Conservation (phyloP, 805 yeast species). For the Isabelozyma rhagii region DNA sequence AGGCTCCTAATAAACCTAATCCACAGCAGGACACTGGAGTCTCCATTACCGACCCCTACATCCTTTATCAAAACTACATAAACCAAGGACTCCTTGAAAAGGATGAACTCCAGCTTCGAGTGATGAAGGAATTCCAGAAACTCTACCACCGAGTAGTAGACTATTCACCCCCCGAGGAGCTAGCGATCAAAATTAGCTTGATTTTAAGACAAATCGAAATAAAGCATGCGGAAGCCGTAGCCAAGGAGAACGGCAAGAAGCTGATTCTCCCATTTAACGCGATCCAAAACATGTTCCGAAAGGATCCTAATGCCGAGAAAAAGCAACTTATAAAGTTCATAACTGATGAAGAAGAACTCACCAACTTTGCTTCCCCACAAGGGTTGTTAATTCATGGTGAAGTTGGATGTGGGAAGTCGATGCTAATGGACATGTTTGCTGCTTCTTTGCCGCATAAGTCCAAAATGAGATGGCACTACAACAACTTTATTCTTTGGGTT, state of each 20-base stretch:
- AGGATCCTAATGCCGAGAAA: constrained; percentile 26
- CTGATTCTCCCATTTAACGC: constrained; percentile 13
- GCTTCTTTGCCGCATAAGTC: constrained; percentile 58
- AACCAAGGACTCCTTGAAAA: constrained; percentile 47
- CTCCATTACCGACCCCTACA: constrained; percentile 61
- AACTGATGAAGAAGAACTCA: constrained; percentile 60
- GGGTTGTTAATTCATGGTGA: constrained; percentile 64
- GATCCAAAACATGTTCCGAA: constrained; percentile 21
- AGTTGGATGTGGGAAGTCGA: constrained; percentile 73
- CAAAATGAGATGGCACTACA: constrained; percentile 70
- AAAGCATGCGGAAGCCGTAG: constrained; percentile 22
- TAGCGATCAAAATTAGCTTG: constrained; percentile 41
- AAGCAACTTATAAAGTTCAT: constrained; percentile 47
- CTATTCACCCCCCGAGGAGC: constrained; percentile 54
- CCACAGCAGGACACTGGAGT: constrained; percentile 10
- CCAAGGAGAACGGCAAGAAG: constrained; percentile 8
- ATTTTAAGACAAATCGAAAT: constrained; percentile 31
- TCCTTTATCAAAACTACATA: constrained; percentile 53
- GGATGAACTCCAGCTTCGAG: constrained; percentile 61
- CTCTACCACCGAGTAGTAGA: constrained; percentile 56
- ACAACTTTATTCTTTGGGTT: constrained; percentile 67
- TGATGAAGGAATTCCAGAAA: constrained; percentile 60
- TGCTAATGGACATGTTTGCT: constrained; percentile 73
- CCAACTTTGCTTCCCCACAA: constrained; percentile 55
- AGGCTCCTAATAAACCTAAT: not conserved